A percentile compares a stretch with the other conserved stretches of the same genome.
These are phyloP conservation scores for Protomyces inouyei DNA, from an alignment of 1,139 yeast genomes.

Conservation along the genomic window DNA sequence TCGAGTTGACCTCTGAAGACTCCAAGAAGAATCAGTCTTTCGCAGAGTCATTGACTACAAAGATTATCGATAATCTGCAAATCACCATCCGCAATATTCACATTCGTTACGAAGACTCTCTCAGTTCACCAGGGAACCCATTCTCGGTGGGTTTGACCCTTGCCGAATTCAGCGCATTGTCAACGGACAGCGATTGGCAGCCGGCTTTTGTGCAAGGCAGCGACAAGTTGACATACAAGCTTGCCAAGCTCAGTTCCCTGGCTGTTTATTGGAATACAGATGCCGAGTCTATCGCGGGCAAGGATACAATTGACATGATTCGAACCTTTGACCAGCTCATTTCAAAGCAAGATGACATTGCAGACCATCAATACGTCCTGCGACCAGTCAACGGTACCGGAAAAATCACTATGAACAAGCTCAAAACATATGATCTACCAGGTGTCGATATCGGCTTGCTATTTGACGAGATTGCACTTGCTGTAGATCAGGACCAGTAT, in stretches of 20 bases:
- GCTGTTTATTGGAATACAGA: constrained; percentile 85
- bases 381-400: constrained; percentile 90
- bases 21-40: constrained; percentile 66
- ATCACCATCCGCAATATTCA: constrained; percentile 90
- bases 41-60: constrained; percentile 79
- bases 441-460: constrained; percentile 56
- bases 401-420: constrained; percentile 70
- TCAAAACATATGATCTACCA: constrained; percentile 69
- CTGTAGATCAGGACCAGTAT: constrained; percentile 79
- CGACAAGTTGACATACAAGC: constrained; percentile 64
- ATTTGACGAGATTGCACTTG: constrained; percentile 83
- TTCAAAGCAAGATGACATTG: constrained; percentile 34
- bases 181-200: constrained; percentile 79
- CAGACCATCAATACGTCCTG: constrained; percentile 59
- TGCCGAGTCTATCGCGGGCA: constrained; percentile 41
- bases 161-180: constrained; percentile 82
- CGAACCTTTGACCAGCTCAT: constrained; percentile 35
- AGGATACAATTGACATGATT: constrained; percentile 33
- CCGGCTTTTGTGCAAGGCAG: constrained; percentile 79
- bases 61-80: constrained; percentile 87
- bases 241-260: constrained; percentile 68
- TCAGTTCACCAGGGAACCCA: constrained; percentile 48
- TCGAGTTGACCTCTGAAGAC: constrained; percentile 41
- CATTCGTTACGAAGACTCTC: constrained; percentile 78
- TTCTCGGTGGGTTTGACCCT: constrained; percentile 79